Evolutionary conservation across 2,329 filamentous ascomycete species (phyloP).

Genomic region (Pleochaeta shiraiana): DNA sequence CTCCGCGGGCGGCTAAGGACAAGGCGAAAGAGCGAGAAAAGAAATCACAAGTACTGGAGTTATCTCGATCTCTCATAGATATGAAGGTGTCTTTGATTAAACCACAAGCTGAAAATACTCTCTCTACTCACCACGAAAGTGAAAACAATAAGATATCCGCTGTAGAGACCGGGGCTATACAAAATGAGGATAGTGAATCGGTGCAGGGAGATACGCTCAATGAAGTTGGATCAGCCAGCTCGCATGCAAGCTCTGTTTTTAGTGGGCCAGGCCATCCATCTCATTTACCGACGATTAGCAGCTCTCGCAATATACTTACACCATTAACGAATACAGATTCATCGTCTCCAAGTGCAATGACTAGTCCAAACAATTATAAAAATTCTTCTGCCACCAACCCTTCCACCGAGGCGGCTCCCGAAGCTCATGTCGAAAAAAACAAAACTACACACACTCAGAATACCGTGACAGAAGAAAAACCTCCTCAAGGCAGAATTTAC

Average conservation of each 20-base stretch:
- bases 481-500: conserved; percentile 20
- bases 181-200: conserved; percentile 33
- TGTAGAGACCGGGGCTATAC: conserved; percentile 10
- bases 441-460: conserved; percentile 12
- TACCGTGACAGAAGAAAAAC: conserved; percentile 10
- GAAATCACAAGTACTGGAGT: conserved; percentile 21
- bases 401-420: conserved; percentile 13
- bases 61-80: conserved; percentile 17
- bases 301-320: conserved; percentile 27
- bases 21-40: conserved; percentile 38
- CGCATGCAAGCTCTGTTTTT: conserved; percentile 50
- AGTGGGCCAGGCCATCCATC: conserved; percentile 22
- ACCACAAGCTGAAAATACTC: conserved; percentile 16
- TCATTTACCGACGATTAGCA: conserved; percentile 12
- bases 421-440: conserved; percentile 13
- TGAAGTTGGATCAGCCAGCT: conserved; percentile 50
- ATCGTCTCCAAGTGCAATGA: conserved; percentile 37
- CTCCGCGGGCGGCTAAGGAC: conserved; percentile 34
- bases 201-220: conserved; percentile 43
- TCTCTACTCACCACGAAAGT: conserved; percentile 12
- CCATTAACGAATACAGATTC: conserved; percentile 45
- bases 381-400: conserved; percentile 15
- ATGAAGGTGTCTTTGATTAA: conserved; percentile 17
- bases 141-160: conserved; percentile 9
- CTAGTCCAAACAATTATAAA: conserved; percentile 27